Base-by-base conservation (phyloP, 805 yeast genomes). In the Candida ipomoeae region DNA sequence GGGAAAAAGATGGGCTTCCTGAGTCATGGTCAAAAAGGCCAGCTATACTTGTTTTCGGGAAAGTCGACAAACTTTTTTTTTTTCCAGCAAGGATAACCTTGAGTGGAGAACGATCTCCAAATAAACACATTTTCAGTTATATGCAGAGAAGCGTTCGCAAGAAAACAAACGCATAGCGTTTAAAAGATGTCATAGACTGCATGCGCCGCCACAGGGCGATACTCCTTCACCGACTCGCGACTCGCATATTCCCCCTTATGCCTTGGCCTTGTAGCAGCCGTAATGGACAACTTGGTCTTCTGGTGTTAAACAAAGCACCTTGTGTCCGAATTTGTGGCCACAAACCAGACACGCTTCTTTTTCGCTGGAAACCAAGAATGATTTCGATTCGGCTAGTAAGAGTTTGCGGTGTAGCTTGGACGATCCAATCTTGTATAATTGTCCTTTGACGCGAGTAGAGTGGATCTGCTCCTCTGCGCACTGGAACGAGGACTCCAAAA, bases 281-380 rank as follows among this genome's bases (percentile, higher is more conserved):
- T 80, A 84, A 61, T 84, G 89, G 3, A 81, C 76, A 5, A 80
- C 72, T 3, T 65, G 61, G 26, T 67, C 69, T 41, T 74, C 69
- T 0, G 79, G 78, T 34, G 72, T 70, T 21, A 77, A 76, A 41
- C 81, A 71, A 32, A 83, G 66, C 1, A 85, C 80, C 43, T 80
- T 74, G 53, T 73, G 73, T 2, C 84, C 84, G 33, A 85, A 67
- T 11, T 70, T 63, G 56, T 82, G 83, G 20, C 71, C 67, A 65
- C 96, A 89, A 15, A 81, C 73, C 2, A 66, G 59, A 62, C 96
- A 89, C n/a, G 63, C 63, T 34, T 75, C 69, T 34, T 61, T 63
- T 14, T 65, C 66, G 17, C 74, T 70, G 13, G 78, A 75, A 11
- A 78, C 43, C 55, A 62, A 2, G 67, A 68, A 64, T 59, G 69